Percentiles rank a stretch among this genome's conserved stretches.
Conservation (phyloP, 2,329 filamentous ascomycete genomes). For the Nemania sp. region DNA sequence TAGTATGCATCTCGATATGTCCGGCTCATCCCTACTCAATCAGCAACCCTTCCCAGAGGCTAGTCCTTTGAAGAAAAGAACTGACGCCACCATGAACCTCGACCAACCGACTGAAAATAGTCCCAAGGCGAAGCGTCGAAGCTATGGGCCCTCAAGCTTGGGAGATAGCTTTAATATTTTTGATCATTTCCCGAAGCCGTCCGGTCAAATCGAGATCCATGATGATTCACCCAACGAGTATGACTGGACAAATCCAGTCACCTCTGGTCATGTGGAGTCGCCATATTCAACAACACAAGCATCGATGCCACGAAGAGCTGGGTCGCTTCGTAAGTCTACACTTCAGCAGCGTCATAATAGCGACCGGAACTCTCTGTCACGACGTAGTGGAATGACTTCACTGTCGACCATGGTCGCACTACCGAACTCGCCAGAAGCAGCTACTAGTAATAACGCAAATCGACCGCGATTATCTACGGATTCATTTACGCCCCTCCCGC, state of each 20-base stretch:
- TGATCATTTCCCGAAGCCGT: conserved; percentile 64
- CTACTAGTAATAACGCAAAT: conserved; percentile 68
- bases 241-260: conserved; percentile 59
- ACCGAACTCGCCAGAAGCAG: conserved; percentile 63
- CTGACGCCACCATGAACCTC: conserved; percentile 88
- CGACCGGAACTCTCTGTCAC: conserved; percentile 73
- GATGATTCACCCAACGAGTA: conserved; percentile 66
- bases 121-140: conserved; percentile 90
- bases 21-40: conserved; percentile 64
- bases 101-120: conserved; percentile 83
- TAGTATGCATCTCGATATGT: conserved; percentile 68
- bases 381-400: conserved; percentile 68
- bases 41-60: conserved; percentile 67
- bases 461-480: conserved; percentile 83
- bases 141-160: conserved; percentile 78
- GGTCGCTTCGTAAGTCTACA: conserved; percentile 86
- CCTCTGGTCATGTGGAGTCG: conserved; percentile 55
- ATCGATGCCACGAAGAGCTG: conserved; percentile 75
- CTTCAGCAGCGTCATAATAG: conserved; percentile 81
- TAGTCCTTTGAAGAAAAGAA: conserved; percentile 93
- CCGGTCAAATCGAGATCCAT: conserved; percentile 62
- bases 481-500: conserved; percentile 73
- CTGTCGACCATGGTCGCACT: conserved; percentile 65
- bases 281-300: conserved; percentile 61
- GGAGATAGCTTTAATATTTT: conserved; percentile 79